Percentiles rank a stretch among this genome's conserved stretches.
Evolutionary conservation across 163 green algal genomes (phyloP).

Genomic region (Prototheca stagnorum): DNA sequence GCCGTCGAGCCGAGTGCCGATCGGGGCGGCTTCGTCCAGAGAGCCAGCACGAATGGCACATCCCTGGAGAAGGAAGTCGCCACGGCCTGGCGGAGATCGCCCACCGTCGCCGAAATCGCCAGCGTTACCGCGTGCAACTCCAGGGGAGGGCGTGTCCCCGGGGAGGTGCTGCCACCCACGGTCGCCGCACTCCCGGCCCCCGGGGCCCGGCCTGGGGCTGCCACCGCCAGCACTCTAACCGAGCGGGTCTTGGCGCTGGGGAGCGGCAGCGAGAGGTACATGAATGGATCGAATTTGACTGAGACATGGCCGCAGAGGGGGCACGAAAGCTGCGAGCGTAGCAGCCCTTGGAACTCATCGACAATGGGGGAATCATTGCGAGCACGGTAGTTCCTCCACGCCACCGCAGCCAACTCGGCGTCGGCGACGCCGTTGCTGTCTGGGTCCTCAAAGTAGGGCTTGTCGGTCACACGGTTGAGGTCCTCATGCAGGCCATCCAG

Average conservation of each 20-base stretch:
- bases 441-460: slow-evolving; percentile 82
- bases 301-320: slow-evolving; percentile 49
- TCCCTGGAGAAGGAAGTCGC: background rate
- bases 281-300: slow-evolving; percentile 92
- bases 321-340: slow-evolving; percentile 75
- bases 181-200: no score
- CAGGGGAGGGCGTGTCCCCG: no score
- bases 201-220: no score
- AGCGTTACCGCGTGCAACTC: no score
- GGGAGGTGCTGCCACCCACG: no score
- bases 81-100: slow-evolving; percentile 3
- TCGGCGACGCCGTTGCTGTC: slow-evolving; percentile 54
- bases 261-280: slow-evolving; percentile 89
- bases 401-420: slow-evolving; percentile 57
- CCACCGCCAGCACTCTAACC: slow-evolving; percentile 32
- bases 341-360: slow-evolving; percentile 68
- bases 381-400: slow-evolving; percentile 63
- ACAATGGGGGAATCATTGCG: slow-evolving; percentile 86
- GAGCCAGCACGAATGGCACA: background rate
- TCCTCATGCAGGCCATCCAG: slow-evolving; percentile 75
- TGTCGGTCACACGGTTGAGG: slow-evolving; percentile 80
- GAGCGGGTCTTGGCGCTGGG: slow-evolving; percentile 36
- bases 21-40: no score
- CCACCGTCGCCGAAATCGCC: background rate
- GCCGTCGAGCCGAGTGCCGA: no score